A percentile compares a stretch with the other conserved stretches of the same genome.
Evolutionary conservation across 2,329 filamentous ascomycete genomes (phyloP).

Genomic region (Coleophoma cylindrospora): DNA sequence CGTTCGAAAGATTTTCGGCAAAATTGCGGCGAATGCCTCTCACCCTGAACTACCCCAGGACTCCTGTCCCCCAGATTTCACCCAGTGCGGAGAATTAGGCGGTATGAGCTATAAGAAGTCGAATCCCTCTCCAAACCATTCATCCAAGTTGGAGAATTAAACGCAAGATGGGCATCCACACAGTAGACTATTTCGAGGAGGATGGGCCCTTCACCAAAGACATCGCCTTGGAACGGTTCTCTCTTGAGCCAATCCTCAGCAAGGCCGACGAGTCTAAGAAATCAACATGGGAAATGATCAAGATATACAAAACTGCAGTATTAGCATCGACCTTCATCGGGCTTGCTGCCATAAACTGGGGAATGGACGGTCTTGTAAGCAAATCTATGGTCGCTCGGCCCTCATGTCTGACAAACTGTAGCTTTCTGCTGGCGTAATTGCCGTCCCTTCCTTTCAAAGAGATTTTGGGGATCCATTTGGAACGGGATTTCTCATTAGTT

Average conservation of each 20-base stretch:
- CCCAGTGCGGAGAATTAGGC: too few relatives aligned
- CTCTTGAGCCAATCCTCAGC: background rate
- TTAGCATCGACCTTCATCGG: constrained; percentile 13
- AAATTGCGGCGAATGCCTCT: too few relatives aligned
- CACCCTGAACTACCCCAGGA: too few relatives aligned
- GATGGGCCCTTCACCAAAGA: background rate
- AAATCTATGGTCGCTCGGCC: too few relatives aligned
- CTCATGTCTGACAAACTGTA: constrained; percentile 1
- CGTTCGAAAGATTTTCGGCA: too few relatives aligned
- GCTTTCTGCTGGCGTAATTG: constrained; percentile 37
- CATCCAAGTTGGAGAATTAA: too few relatives aligned
- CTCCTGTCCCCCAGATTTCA: too few relatives aligned
- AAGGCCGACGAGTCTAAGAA: background rate
- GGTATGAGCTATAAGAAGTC: too few relatives aligned
- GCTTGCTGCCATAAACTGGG: constrained; percentile 12
- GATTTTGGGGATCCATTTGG: constrained; percentile 30
- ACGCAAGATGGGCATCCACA: background rate
- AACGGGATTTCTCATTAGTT: constrained; percentile 35
- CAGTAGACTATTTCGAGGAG: background rate
- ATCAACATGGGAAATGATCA: constrained; percentile 10
- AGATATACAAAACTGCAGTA: constrained; percentile 9
- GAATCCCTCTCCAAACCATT: too few relatives aligned
- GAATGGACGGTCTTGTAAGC: constrained; percentile 13
- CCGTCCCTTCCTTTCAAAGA: constrained; percentile 32
- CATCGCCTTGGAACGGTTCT: background rate